Percentiles rank a stretch among this genome's conserved stretches.
Evolutionary conservation across 148 eudicot species (phyloP).

Genomic region (Cornus kousa): DNA sequence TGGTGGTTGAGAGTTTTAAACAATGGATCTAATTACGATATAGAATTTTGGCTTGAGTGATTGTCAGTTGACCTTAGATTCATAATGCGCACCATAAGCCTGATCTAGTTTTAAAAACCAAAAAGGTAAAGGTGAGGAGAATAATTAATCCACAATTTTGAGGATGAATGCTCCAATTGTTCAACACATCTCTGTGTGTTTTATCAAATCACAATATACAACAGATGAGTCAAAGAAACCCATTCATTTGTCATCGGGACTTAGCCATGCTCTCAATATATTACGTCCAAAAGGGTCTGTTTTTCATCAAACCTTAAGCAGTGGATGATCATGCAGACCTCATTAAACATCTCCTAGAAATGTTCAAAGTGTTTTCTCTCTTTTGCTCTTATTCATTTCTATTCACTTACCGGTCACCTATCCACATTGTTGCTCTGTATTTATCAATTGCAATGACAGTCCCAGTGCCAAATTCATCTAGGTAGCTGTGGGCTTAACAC

Average conservation of each 20-base stretch:
- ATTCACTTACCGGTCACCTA: constrained; percentile 35
- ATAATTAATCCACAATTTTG: not conserved
- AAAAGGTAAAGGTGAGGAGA: too few species aligned
- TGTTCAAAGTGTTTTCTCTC: constrained; percentile 35
- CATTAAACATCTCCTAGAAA: constrained; percentile 15
- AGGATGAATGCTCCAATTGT: constrained; percentile 15
- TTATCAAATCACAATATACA: constrained; percentile 25
- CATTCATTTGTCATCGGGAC: constrained; percentile 31
- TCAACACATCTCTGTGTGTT: constrained; percentile 35
- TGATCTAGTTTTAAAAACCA: too few species aligned
- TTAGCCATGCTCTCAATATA: constrained; percentile 28
- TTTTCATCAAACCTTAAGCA: constrained; percentile 21
- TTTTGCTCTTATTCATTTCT: constrained; percentile 26
- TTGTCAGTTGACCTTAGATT: too few species aligned
- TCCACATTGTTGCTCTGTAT: constrained; percentile 17
- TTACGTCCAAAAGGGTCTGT: constrained; percentile 47
- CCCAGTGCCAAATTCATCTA: constrained; percentile 39
- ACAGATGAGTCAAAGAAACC: constrained; percentile 17
- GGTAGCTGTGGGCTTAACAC: constrained; percentile 4
- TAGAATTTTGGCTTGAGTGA: too few species aligned
- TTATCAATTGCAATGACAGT: constrained; percentile 19
- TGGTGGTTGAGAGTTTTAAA: too few species aligned
- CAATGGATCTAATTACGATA: too few species aligned
- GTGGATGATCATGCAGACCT: constrained; percentile 4
- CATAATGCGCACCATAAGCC: too few species aligned